phyloP scores from a whole-genome alignment of 306 rosid genomes.

The Morella rubra region DNA sequence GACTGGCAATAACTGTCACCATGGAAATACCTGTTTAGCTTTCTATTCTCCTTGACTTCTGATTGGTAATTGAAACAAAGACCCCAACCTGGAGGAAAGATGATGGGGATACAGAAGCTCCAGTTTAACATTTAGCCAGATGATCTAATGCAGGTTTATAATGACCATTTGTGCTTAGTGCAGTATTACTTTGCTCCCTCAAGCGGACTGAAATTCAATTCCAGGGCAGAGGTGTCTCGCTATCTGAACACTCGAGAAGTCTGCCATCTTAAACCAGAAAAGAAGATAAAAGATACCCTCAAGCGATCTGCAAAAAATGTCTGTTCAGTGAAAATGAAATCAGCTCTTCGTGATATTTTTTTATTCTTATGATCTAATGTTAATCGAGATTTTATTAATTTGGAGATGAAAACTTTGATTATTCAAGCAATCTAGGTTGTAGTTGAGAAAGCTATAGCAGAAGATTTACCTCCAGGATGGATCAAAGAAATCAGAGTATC shows the following conservation, averaged over 20 bases:
- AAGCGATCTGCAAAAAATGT: constrained; percentile 50
- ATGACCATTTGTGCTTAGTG: constrained; percentile 32
- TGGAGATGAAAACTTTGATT: constrained; percentile 37
- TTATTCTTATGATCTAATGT: constrained; percentile 8
- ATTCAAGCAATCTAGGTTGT: constrained; percentile 66
- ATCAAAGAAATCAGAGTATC: constrained; percentile 50
- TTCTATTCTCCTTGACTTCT: constrained; percentile 7
- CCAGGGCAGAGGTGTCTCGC: constrained; percentile 57
- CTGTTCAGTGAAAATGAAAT: constrained; percentile 45
- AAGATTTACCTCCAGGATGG: constrained; percentile 69
- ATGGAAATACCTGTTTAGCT: background rate
- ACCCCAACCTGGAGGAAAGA: background rate
- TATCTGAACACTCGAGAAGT: constrained; percentile 35
- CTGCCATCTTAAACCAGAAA: constrained; percentile 18
- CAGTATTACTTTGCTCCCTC: constrained; percentile 67
- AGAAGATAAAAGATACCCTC: constrained; percentile 33
- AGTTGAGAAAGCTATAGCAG: constrained; percentile 51
- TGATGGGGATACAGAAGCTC: constrained; percentile 12
- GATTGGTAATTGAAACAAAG: constrained; percentile 1
- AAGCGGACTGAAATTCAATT: constrained; percentile 50
- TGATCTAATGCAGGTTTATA: constrained; percentile 24
- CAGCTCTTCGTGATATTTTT: constrained; percentile 25
- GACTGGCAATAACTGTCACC: background rate
- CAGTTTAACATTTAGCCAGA: constrained; percentile 2
- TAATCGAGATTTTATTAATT: constrained; percentile 24